These are phyloP conservation scores for Citrus australasica DNA, from an alignment of 345 rosid genomes.

Conservation along the genomic window DNA sequence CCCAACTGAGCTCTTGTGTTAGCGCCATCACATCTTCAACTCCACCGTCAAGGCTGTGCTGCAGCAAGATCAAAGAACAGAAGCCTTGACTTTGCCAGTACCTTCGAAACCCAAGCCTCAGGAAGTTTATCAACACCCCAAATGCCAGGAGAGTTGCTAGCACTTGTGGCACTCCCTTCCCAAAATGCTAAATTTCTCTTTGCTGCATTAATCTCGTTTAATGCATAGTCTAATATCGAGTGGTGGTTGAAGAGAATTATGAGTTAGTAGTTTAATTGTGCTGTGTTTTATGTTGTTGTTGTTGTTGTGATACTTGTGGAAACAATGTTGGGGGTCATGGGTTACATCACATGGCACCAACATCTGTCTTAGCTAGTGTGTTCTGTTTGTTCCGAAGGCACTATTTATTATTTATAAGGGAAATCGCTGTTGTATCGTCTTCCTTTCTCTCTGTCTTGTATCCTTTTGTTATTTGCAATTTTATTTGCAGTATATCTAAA, in stretches of 20 bases:
- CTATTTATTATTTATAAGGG: slow-evolving; percentile 6
- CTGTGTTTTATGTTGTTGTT: slow-evolving; percentile 8
- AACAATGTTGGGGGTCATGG: slow-evolving; percentile 23
- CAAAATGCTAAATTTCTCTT: slow-evolving; percentile 53
- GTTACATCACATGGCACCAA: slow-evolving; percentile 18
- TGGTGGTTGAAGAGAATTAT: slow-evolving; percentile 2
- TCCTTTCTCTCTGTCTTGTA: background rate
- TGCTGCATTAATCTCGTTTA: background rate
- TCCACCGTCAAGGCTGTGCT: slow-evolving; percentile 66
- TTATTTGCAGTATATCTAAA: background rate
- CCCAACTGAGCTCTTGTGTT: slow-evolving; percentile 79
- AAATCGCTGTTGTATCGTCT: slow-evolving; percentile 9
- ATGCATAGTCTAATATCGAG: background rate
- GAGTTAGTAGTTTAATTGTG: background rate
- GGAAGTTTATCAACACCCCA: slow-evolving; percentile 66
- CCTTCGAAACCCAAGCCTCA: slow-evolving; percentile 67
- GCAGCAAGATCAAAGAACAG: slow-evolving; percentile 77
- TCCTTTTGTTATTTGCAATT: too few species aligned
- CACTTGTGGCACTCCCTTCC: slow-evolving; percentile 81
- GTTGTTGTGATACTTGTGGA: slow-evolving; percentile 1
- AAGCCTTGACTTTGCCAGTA: slow-evolving; percentile 90
- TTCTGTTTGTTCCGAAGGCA: slow-evolving; percentile 9
- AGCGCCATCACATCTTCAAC: slow-evolving; percentile 66
- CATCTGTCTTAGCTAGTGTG: slow-evolving; percentile 14
- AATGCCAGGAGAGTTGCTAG: slow-evolving; percentile 89